Evolutionary conservation across 2,329 filamentous ascomycete species (phyloP), one percentile per base, ranked within the genome.

Genomic region (Fusarium equiseti): DNA sequence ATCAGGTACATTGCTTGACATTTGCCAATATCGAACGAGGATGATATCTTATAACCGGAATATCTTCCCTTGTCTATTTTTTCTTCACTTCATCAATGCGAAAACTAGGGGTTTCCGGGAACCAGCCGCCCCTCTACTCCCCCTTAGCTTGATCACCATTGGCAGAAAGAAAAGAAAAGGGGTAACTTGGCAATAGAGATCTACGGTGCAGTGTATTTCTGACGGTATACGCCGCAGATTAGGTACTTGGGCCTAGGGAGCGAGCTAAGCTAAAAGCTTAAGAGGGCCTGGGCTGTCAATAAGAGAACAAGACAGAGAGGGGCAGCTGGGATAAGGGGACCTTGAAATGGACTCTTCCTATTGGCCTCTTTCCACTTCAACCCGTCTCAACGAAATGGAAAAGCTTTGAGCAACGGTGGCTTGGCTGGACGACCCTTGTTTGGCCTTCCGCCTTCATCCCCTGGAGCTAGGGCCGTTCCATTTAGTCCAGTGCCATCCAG

Each of bases 321-420:
- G 67, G 67, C 35, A 70, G 31, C 18, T 51, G 29, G 48, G 45
- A 55, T 38, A 55, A 64, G 49, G 59, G 61, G 66, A 59, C 49
- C 42, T 16, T 43, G 46, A 40, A 64, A 49, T 44, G 8, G n/a
- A 5, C 15, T n/a, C 22, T 55, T 42, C 27, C 35, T 31, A 51
- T 55, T 69, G 49, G 63, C 9, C 48, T 20, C 15, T 48, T 35
- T 26, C n/a, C 24, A 8, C 20, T 48, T 48, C 15, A 22, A 53
- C 13, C 35, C 32, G 18, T 54, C 67, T 70, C 67, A 70, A 70
- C 67, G 67, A 70, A 66, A 70, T 66, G 45, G 42, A 56, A 55
- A 68, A 59, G 65, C 65, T 57, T 53, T 69, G 66, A 51, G 59
- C 59, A 68, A 68, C 52, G 52, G 65, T 68, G 66, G 64, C 59